Percentiles rank a stretch among this genome's conserved stretches.
These are phyloP conservation scores for Debaryomycetaceae sp. DNA, from an alignment of 1,139 yeast genomes.

Conservation along the genomic window DNA sequence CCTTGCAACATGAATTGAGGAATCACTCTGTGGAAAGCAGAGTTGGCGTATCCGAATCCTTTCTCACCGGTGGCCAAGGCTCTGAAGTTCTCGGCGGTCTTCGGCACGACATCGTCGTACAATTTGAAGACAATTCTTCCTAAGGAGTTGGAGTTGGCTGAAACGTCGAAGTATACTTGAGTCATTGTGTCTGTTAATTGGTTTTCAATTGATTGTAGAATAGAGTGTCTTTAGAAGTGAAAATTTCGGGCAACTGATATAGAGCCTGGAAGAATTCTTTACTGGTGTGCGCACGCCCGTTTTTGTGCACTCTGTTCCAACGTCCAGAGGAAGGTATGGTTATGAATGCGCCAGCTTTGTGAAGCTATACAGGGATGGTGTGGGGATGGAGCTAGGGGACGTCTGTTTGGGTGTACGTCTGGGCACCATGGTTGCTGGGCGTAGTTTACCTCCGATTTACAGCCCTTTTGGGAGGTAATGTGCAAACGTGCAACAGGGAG, in stretches of 20 bases:
- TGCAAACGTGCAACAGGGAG: no score
- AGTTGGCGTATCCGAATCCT: constrained; percentile 91
- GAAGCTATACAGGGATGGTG: not conserved
- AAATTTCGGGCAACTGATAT: not conserved
- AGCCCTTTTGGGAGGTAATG: not conserved
- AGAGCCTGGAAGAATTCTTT: not conserved
- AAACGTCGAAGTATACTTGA: constrained; percentile 73
- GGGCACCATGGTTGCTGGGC: not conserved
- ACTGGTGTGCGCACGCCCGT: not conserved
- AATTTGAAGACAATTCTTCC: constrained; percentile 50
- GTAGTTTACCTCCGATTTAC: not conserved
- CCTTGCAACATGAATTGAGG: constrained; percentile 99
- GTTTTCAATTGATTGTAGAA: not conserved
- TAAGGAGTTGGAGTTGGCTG: constrained; percentile 54
- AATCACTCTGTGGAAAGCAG: constrained; percentile 97
- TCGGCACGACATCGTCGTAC: constrained; percentile 93
- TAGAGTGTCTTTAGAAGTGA: not conserved
- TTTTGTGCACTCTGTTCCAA: not conserved
- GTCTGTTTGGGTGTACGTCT: not conserved
- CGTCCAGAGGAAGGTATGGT: not conserved
- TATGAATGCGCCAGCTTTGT: not conserved
- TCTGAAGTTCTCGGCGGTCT: constrained; percentile 97
- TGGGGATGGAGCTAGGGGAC: not conserved
- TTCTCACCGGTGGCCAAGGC: constrained; percentile 96
- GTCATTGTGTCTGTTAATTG: constrained; percentile 30